Percentiles rank a stretch among this genome's conserved stretches.
These are phyloP conservation scores for Diddensiella caesifluorescens DNA, from an alignment of 805 yeast genomes.

Conservation along the genomic window DNA sequence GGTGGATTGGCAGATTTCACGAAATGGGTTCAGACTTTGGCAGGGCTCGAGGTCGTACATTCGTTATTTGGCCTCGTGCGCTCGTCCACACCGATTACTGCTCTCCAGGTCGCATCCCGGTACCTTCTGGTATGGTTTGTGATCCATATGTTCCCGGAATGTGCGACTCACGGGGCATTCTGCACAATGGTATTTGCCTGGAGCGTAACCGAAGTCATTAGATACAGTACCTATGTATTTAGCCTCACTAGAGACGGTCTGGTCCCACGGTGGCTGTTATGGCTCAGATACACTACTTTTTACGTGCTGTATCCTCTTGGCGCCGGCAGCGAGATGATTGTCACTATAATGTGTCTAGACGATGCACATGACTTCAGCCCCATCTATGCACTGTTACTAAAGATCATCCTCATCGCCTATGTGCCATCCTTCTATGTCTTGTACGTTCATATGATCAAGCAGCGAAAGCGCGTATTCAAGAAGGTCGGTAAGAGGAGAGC, in stretches of 20 bases:
- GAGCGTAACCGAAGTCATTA: slow-evolving; percentile 89
- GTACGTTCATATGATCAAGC: slow-evolving; percentile 82
- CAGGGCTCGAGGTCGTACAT: slow-evolving; percentile 75
- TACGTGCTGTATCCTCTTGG: slow-evolving; percentile 84
- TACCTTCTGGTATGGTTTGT: slow-evolving; percentile 78
- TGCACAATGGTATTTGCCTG: slow-evolving; percentile 71
- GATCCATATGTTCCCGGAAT: slow-evolving; percentile 64
- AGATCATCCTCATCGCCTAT: slow-evolving; percentile 57
- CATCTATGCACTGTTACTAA: slow-evolving; percentile 51
- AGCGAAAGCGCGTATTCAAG: slow-evolving; percentile 64
- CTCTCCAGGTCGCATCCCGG: slow-evolving; percentile 83
- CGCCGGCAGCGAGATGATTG: slow-evolving; percentile 73
- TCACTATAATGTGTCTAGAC: slow-evolving; percentile 65
- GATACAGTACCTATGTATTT: slow-evolving; percentile 83
- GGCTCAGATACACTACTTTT: slow-evolving; percentile 80
- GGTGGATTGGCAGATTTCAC: slow-evolving; percentile 53
- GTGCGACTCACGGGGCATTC: slow-evolving; percentile 51
- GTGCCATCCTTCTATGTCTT: slow-evolving; percentile 83
- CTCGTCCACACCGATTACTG: slow-evolving; percentile 79
- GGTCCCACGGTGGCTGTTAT: slow-evolving; percentile 55
- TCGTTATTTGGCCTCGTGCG: slow-evolving; percentile 74
- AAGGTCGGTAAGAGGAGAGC: slow-evolving; percentile 24
- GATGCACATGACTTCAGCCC: slow-evolving; percentile 47
- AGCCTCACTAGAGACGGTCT: slow-evolving; percentile 46
- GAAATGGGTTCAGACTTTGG: slow-evolving; percentile 68